Base-by-base conservation (phyloP, 2,329 filamentous ascomycete species). In the Chaetomium sp. region DNA sequence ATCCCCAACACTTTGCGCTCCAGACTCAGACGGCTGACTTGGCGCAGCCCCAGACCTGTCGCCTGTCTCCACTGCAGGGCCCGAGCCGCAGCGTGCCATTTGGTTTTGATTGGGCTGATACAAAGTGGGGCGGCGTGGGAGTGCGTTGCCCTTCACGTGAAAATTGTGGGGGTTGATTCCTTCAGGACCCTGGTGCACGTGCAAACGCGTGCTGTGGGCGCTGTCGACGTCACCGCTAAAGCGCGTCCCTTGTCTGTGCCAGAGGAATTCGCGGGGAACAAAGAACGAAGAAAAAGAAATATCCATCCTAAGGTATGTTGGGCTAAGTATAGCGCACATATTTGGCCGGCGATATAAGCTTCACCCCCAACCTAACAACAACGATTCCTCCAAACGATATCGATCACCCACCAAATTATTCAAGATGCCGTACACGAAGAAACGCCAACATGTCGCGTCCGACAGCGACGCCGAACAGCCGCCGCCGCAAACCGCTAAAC, bases 401-500 rank as follows among this genome's bases (percentile, higher is more conserved):
- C 7, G 9, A 32, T 12, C 12, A 12, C 14, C 14, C 14, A 12
- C 38, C 45, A 14, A 14, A 37, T 34, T 43, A 27, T 42, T 12
- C 56, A 57, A 27, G 38, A 65, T 64, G 64, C 56, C 61, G 6
- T 49, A 43, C 52, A 53, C 42, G 27, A 64, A 63, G 49, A 70
- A 68, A 54, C 61, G 68, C n/a, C 61, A 60, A 1, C 43, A 27
- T 27, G 19, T 57, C 6, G 57, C 59, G 27, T 37, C 58, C 49
- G 64, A 63, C 5, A 64, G 61, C 42, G 59, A 62, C 11, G 55
- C 42, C n/a, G 63, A 61, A 27, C 48, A 60, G 7, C 19, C 19
- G 19, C 19, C 3, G 19, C 19, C 19, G 19, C 54, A 56, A n/a
- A 38, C 44, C 11, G 45, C 55, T 41, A 68, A 66, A 50, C 64